Percentiles rank a stretch among this genome's conserved stretches.
Evolutionary conservation across 768 basidiomycete genomes (phyloP).

Genomic region (Suillus tomentosus): DNA sequence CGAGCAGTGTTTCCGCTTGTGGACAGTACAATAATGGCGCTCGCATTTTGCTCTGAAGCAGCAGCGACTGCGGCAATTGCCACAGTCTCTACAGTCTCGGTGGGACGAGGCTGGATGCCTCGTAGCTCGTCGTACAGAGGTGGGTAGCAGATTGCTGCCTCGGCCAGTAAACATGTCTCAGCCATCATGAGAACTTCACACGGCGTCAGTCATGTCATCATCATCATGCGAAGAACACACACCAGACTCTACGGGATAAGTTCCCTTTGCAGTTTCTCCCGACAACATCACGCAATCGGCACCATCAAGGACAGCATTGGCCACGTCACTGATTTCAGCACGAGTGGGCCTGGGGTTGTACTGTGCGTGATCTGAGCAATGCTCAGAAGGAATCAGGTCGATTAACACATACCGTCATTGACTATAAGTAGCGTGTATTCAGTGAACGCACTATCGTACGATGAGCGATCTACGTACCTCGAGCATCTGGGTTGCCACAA

Average conservation of each 20-base stretch:
- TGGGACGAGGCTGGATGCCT: conserved; percentile 79
- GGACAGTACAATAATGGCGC: conserved; percentile 93
- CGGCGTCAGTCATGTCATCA: conserved; percentile 13
- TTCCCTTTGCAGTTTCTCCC: conserved; percentile 98
- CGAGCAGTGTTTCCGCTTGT: conserved; percentile 97
- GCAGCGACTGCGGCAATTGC: conserved; percentile 96
- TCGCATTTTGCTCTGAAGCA: conserved; percentile 91
- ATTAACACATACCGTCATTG: conserved; percentile 76
- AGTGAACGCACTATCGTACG: neutral
- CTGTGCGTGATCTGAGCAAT: conserved; percentile 39
- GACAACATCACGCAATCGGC: conserved; percentile 99
- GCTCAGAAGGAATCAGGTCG: conserved; percentile 10
- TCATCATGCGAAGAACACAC: conserved; percentile 25
- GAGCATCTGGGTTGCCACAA: conserved; percentile 99
- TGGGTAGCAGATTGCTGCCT: conserved; percentile 93
- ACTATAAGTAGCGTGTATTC: conserved; percentile 44
- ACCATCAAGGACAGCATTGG: conserved; percentile 98
- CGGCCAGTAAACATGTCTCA: conserved; percentile 96
- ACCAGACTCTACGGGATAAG: conserved; percentile 96
- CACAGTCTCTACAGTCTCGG: conserved; percentile 93
- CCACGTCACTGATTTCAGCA: conserved; percentile 98
- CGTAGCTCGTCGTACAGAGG: conserved; percentile 91
- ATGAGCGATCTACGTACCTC: conserved; percentile 54
- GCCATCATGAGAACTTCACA: conserved; percentile 96
- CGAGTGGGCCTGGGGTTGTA: conserved; percentile 99